Percentiles rank a stretch among this genome's conserved stretches.
Evolutionary conservation across 1,284 basidiomycete species (phyloP).

Genomic region (Ganoderma lucidum): DNA sequence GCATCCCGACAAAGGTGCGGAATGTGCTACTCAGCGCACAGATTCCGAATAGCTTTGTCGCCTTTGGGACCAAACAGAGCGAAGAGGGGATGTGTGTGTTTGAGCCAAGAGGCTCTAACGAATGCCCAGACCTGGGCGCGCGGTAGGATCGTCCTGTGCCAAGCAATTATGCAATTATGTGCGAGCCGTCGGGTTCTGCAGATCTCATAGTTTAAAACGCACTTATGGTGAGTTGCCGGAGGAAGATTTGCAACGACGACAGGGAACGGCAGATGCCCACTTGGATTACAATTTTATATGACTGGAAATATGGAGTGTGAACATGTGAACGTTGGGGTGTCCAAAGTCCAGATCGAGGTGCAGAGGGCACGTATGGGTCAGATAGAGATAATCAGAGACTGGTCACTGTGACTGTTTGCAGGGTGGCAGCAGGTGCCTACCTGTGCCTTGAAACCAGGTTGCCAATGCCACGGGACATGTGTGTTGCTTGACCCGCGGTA

Average conservation of each 20-base stretch:
- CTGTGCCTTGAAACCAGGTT: slow-evolving; percentile 7
- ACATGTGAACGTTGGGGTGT: background rate
- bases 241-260: background rate
- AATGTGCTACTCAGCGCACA: background rate
- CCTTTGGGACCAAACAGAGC: background rate
- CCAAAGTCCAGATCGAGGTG: background rate
- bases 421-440: background rate
- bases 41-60: background rate
- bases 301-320: background rate
- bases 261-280: background rate
- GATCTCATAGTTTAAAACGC: background rate
- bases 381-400: slow-evolving; percentile 1
- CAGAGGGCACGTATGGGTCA: background rate
- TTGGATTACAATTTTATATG: background rate
- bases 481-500: background rate
- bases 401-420: background rate
- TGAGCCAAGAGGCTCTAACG: background rate
- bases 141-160: background rate
- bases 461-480: background rate
- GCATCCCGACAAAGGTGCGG: background rate
- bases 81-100: background rate
- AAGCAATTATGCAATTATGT: background rate
- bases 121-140: background rate
- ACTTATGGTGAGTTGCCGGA: background rate
- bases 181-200: background rate